Evolutionary conservation across 768 basidiomycete species (phyloP), one percentile per base, ranked within the genome.

Genomic region (Tulasnella sp.): DNA sequence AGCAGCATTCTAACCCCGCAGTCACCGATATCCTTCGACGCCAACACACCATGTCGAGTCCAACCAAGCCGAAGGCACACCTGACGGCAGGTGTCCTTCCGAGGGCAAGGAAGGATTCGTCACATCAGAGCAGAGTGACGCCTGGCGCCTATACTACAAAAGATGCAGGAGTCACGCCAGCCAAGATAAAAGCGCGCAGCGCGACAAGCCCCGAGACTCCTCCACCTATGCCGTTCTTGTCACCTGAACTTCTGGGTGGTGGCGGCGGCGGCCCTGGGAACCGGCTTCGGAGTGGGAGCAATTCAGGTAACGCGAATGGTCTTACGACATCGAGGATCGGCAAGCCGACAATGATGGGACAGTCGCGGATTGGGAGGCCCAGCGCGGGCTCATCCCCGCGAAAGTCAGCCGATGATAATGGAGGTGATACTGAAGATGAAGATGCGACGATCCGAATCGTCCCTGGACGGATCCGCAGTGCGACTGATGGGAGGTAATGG

Each of bases 101-200:
- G 3, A 38, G 54, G 3, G 29, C 22, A 4, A 38, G 54, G 29
- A 29, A 43, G 19, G 42, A 56, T n/a, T 43, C 54, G 17, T 38
- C 43, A 25, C 54, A 56, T 27, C 34, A 8, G 24, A 55, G 42
- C 25, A 43, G 27, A 44, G 44, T 48, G n/a, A 5, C 45, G 10
- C 19, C 25, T 19, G 22, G 45, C 3, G 49, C 34, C 31, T 38
- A 38, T 15, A 38, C 15, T 7, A 51, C 46, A 19, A 49, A 19
- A 46, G 42, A 59, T 34, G 57, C 57, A 29, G 57, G 57, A 30
- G 34, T 42, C 2, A 59, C 57, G 9, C 57, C 57, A 38, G 57
- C 15, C 15, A 25, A 30, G 15, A 34, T 29, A 25, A 59, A 59
- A 22, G 31, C 30, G 27, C 29, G 57, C 19, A 46, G 31, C 11